Base-by-base conservation (phyloP, 257 asterid species). In the Echium plantagineum region DNA sequence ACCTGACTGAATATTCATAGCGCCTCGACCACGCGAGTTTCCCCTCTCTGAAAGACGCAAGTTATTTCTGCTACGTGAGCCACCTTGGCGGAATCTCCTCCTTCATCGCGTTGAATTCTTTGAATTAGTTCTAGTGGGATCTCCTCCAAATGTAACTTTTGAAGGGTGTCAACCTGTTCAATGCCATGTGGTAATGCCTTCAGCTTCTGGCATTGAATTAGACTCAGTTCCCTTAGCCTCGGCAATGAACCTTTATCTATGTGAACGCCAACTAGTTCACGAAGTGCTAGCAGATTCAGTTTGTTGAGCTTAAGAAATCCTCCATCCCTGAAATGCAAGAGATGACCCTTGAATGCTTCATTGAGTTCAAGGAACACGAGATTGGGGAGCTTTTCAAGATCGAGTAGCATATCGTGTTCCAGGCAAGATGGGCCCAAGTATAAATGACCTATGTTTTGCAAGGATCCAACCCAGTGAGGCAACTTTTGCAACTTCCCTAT, bases 391-490 rank as follows among this genome's bases (percentile, higher is more conserved):
- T 54, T 60, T 16, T 63, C 69, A 21, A 69, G 54, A 35, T 18
- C 16, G 18, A 54, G 54, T 22, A 69, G 74, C 20, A 69, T 63
- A 26, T 69, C 63, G 13, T 63, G 65, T 22, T 22, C 26, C 4
- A 64, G 32, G 9, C 22, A 28, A 22, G 69, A 69, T 1, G 57
- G 52, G 18, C 55, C 69, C 61, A 69, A 63, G 59, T 63, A 49
- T 63, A 69, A 18, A 46, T 63, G 65, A 21, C 69, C 59, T 10
- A 69, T 57, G 65, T 60, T 63, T 9, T 22, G 31, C 54, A 65
- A 32, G 4, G 65, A 58, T 63, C 28, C 69, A 7, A 69, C 48
- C 74, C 74, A 69, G 55, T 55, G 69, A 63, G 74, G 74, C 28
- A 65, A 51, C 60, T 54, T 64, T 7, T 63, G 59, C 64, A 69